Evolutionary conservation across 768 basidiomycete species (phyloP).

Genomic region (Suillus clintonianus): DNA sequence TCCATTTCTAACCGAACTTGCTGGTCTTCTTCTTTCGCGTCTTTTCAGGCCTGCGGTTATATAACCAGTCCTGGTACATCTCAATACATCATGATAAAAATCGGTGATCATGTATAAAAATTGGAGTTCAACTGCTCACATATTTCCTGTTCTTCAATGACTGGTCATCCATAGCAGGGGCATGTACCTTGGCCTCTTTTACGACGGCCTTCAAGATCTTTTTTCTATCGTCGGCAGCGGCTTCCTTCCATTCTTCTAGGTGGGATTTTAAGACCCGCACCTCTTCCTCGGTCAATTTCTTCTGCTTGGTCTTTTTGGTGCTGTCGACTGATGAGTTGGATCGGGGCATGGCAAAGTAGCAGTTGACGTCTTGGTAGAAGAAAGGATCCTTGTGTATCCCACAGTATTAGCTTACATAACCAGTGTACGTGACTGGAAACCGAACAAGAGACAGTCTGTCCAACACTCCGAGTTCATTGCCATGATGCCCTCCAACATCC

Average conservation of each 20-base stretch:
- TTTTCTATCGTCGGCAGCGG: neutral
- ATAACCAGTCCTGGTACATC: neutral
- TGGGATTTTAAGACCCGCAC: neutral
- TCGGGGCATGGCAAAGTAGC: neutral
- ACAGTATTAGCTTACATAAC: neutral
- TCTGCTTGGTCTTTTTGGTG: neutral
- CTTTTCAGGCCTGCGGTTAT: neutral
- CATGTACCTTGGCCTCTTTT: neutral
- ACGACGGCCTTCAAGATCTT: neutral
- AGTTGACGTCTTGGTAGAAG: neutral
- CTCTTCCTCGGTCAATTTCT: neutral
- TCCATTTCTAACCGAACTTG: neutral
- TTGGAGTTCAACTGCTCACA: neutral
- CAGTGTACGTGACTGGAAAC: neutral
- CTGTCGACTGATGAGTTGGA: neutral
- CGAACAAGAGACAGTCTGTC: neutral
- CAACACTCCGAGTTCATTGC: neutral
- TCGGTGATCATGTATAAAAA: neutral
- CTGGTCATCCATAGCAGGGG: neutral
- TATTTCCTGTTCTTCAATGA: neutral
- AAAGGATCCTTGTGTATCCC: neutral
- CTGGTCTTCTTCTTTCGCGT: neutral
- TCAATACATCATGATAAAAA: neutral
- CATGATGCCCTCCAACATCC: neutral
- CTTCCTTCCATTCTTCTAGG: constrained; percentile 2